Percentiles rank a stretch among this genome's conserved stretches.
phyloP scores from a whole-genome alignment of 2,329 filamentous ascomycete genomes.

The Stachybotrys chartarum region DNA sequence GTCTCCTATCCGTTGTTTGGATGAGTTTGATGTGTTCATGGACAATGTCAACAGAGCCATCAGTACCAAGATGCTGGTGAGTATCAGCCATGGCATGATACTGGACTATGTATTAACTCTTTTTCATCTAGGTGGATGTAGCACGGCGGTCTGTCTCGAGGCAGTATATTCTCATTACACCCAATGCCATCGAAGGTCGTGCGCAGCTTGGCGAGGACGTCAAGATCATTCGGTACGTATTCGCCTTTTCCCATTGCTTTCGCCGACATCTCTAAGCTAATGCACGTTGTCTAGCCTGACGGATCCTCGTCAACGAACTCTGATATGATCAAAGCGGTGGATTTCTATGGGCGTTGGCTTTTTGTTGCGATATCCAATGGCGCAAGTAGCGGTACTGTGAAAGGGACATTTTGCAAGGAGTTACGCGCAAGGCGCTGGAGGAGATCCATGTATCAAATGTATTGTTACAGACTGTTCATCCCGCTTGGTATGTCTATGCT shows the following conservation, averaged over 20 bases:
- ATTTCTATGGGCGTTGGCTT: neutral
- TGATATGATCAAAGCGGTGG: conserved; percentile 19
- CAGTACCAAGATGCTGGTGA: conserved; percentile 86
- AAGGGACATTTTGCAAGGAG: neutral
- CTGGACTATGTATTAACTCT: neutral
- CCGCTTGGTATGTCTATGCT: neutral
- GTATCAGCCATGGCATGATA: conserved; percentile 19
- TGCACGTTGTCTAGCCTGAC: conserved; percentile 34
- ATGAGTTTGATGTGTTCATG: conserved; percentile 99
- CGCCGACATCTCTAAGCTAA: conserved; percentile 13
- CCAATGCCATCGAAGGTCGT: conserved; percentile 67
- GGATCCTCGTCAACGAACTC: conserved; percentile 50
- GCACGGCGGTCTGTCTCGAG: conserved; percentile 81
- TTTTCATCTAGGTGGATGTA: conserved; percentile 57
- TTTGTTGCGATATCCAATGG: neutral
- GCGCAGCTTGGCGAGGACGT: conserved; percentile 60
- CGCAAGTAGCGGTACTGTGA: neutral
- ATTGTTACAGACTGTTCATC: neutral
- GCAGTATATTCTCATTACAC: conserved; percentile 95
- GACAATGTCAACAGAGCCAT: conserved; percentile 91
- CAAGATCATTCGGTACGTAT: conserved; percentile 62
- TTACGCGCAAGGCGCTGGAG: neutral
- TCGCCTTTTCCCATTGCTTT: neutral
- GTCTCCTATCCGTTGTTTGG: conserved; percentile 85
- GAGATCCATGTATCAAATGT: neutral